Evolutionary conservation across 2,329 filamentous ascomycete species (phyloP).

Genomic region (Epichloe aotearoae): DNA sequence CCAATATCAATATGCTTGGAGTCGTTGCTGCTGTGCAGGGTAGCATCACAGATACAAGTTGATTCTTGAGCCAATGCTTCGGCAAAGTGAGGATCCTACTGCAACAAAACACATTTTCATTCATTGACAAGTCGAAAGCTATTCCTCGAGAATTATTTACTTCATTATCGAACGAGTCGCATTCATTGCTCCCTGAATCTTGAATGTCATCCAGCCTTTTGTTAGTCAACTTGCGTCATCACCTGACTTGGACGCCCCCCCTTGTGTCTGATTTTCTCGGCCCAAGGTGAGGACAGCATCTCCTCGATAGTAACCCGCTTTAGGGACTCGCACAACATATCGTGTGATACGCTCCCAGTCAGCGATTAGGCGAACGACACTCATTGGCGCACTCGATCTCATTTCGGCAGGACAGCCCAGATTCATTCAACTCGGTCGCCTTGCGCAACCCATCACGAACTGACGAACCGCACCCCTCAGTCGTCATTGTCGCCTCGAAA

Average conservation of each 20-base stretch:
- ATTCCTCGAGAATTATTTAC: too few species aligned
- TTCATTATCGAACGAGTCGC: too few species aligned
- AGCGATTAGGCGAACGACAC: neutral
- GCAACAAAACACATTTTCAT: too few species aligned
- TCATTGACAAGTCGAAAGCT: too few species aligned
- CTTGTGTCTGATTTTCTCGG: neutral
- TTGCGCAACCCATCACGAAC: neutral
- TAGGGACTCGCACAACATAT: neutral
- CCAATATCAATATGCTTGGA: too few species aligned
- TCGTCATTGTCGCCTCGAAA: neutral
- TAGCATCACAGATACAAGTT: neutral
- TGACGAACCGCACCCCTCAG: neutral
- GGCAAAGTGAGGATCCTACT: too few species aligned
- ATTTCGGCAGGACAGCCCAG: neutral
- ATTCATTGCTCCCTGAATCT: too few species aligned
- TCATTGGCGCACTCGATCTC: neutral
- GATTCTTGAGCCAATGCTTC: too few species aligned
- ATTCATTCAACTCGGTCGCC: neutral
- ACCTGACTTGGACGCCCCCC: slow-evolving; percentile 5
- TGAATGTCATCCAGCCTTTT: too few species aligned
- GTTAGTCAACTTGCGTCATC: neutral
- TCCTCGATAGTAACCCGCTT: neutral
- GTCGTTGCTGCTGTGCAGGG: neutral
- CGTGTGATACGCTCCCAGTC: neutral
- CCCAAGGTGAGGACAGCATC: neutral